Conservation (phyloP, 768 basidiomycete species). For the Suillus placidus region DNA sequence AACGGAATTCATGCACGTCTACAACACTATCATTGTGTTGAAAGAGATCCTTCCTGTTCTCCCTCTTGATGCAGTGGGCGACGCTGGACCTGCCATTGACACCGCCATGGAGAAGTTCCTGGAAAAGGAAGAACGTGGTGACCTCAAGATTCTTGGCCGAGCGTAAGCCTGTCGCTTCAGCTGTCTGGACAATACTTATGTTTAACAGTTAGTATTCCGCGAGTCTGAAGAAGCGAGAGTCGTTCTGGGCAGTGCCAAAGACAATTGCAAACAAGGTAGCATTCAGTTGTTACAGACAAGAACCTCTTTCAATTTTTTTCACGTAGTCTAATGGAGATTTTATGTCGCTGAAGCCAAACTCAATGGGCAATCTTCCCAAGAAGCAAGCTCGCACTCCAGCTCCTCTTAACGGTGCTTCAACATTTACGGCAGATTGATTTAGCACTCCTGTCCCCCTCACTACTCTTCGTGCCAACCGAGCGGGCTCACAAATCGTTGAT, state of each 20-base stretch:
- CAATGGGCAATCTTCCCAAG: conserved; percentile 34
- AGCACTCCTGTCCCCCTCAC: conserved; percentile 52
- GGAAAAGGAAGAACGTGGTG: conserved; percentile 79
- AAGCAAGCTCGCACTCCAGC: conserved; percentile 32
- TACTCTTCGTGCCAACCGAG: conserved; percentile 46
- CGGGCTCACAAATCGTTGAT: conserved; percentile 28
- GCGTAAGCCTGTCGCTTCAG: conserved; percentile 51
- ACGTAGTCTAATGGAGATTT: conserved; percentile 29
- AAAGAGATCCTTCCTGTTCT: conserved; percentile 91
- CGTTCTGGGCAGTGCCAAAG: conserved; percentile 49
- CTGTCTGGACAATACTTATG: conserved; percentile 10
- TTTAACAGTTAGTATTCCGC: conserved; percentile 67
- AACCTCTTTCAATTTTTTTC: background rate
- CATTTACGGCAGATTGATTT: conserved; percentile 34
- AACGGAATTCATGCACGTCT: conserved; percentile 95
- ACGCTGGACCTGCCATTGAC: conserved; percentile 58
- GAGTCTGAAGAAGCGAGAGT: conserved; percentile 72
- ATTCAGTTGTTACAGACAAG: background rate
- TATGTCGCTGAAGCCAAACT: conserved; percentile 31
- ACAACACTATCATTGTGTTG: conserved; percentile 93
- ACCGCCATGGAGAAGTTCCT: conserved; percentile 66
- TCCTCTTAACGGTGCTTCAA: conserved; percentile 43
- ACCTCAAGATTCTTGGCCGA: conserved; percentile 77
- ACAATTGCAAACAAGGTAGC: conserved; percentile 37
- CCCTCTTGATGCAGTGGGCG: conserved; percentile 66